Base-by-base conservation (phyloP, 495 filamentous ascomycete species). In the Penicillium egyptiacum region DNA sequence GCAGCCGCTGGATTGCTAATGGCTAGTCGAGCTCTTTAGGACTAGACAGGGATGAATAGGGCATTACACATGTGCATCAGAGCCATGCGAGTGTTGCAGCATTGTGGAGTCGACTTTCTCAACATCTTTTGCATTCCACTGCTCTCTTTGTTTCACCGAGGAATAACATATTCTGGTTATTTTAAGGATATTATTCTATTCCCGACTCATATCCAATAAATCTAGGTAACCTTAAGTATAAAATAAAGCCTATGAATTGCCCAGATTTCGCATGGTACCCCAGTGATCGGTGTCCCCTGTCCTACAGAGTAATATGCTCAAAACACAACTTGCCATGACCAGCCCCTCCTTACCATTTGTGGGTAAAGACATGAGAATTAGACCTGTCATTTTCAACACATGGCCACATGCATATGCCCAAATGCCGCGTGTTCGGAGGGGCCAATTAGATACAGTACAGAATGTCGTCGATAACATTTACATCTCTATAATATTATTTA, bases 301-400 rank as follows among this genome's bases (percentile, higher is more conserved):
- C 57, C 57, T 60, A 53, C 50, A 55, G 54, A 40, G 50, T 61
- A 64, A 64, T 53, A 58, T 51, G 53, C 54, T 57, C 53, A 55
- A 39, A 26, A 19, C 55, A 52, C 33, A 25, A 20, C 43, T 37
- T 47, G 10, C 55, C 23, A 41, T 25, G 17, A 26, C 4, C 28
- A 2, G 19, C 40, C 41, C 25, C 39, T 23, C 20, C 33, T 47
- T 37, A 20, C 58, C 50, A 14, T 20, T 59, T 61, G 2, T 20
- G 55, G 65, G 37, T 53, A 61, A 58, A 49, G 19, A 12, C 23
- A 17, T 12, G 60, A 59, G 53, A 56, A 54, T 33, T 7, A 41
- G 63, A 66, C 56, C 58, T 58, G 56, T 67, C 66, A 60, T 33
- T 62, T 67, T 56, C 14, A 44, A 62, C 66, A 67, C 64, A 69